These are phyloP conservation scores for Cetradonia linearis DNA, from an alignment of 495 filamentous ascomycete genomes.

Conservation along the genomic window DNA sequence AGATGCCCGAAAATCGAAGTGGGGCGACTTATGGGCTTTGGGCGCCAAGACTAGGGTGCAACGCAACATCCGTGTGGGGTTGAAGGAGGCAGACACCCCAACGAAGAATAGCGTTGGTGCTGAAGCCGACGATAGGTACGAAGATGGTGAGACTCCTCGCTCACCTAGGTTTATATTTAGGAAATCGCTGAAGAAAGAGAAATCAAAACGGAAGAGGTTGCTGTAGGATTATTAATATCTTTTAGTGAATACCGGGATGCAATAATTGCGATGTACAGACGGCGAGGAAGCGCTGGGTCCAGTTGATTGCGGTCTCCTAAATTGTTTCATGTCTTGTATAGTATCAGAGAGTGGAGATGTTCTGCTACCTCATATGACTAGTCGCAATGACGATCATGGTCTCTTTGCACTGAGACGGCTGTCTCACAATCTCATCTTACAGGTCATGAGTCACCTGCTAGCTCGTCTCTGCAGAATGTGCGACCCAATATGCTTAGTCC, in stretches of 20 bases:
- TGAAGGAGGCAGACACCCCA: conserved; percentile 47
- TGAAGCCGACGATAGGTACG: not conserved
- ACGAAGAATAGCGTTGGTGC: conserved; percentile 21
- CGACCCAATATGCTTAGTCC: not conserved
- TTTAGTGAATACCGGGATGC: not conserved
- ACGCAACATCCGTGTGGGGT: conserved; percentile 51
- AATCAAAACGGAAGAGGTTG: not conserved
- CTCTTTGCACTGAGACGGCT: not conserved
- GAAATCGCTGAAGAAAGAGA: not conserved
- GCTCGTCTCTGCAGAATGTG: not conserved
- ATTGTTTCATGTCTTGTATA: not conserved
- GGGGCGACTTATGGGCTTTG: conserved; percentile 94
- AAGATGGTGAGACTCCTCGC: not conserved
- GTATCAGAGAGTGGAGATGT: not conserved
- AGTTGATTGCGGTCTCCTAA: not conserved
- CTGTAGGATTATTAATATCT: not conserved
- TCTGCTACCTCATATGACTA: not conserved
- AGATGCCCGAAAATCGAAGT: conserved; percentile 79
- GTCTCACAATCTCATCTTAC: not conserved
- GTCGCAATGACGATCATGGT: not conserved
- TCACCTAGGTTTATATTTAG: not conserved
- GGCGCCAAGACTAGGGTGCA: conserved; percentile 76
- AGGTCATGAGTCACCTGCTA: not conserved
- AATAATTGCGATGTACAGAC: not conserved
- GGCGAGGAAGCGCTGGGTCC: not conserved